Percentiles rank a stretch among this genome's conserved stretches.
Conservation (phyloP, 768 basidiomycete genomes). For the Trametes villosa region DNA sequence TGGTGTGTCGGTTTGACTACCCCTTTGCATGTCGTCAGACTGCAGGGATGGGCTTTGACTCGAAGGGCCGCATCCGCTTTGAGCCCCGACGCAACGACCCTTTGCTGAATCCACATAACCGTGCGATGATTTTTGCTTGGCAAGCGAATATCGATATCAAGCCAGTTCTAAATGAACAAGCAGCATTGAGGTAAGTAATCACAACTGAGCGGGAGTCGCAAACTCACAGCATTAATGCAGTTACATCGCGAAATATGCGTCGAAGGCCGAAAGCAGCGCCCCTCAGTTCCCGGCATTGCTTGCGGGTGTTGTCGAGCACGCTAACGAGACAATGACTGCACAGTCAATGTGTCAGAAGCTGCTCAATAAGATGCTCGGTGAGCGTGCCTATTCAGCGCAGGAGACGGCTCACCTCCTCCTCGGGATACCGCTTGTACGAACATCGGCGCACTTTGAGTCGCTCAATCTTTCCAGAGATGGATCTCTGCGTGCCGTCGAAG, state of each 20-base stretch:
- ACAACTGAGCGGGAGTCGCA: background rate
- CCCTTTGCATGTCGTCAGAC: background rate
- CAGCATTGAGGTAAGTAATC: background rate
- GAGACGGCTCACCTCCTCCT: constrained; percentile 1
- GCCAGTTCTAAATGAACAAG: background rate
- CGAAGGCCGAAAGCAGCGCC: background rate
- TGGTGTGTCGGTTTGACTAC: background rate
- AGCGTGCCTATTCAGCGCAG: background rate
- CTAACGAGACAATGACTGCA: background rate
- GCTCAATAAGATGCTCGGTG: constrained; percentile 1
- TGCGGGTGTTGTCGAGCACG: background rate
- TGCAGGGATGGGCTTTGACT: background rate
- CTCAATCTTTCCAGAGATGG: background rate
- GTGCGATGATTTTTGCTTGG: background rate
- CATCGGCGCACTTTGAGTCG: background rate
- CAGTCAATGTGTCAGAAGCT: background rate
- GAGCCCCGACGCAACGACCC: background rate
- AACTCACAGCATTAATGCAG: background rate
- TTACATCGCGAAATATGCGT: constrained; percentile 1
- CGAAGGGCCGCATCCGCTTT: background rate
- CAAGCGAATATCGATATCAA: constrained; percentile 1
- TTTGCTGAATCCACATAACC: background rate
- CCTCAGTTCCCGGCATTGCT: background rate
- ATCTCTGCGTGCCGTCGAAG: background rate
- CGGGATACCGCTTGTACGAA: background rate